Evolutionary conservation across 2,329 filamentous ascomycete species (phyloP).

Genomic region (Fusarium graminum): DNA sequence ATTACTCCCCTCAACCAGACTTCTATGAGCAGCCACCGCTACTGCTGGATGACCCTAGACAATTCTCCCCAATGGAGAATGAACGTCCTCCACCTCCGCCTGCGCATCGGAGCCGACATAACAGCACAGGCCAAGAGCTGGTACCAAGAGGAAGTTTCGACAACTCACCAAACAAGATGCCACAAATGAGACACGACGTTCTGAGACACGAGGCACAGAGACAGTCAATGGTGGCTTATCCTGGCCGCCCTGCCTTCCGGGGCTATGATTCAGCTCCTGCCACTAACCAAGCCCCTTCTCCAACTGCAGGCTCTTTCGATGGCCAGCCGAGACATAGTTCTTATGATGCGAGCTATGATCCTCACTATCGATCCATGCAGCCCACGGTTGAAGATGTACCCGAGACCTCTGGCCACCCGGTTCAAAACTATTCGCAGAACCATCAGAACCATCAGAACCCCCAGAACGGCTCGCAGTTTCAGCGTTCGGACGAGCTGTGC

Average conservation of each 20-base stretch:
- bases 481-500: conserved; percentile 54
- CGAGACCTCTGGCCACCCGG: conserved; percentile 59
- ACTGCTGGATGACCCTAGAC: conserved; percentile 51
- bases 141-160: conserved; percentile 59
- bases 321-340: conserved; percentile 62
- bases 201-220: conserved; percentile 69
- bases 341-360: conserved; percentile 63
- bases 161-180: conserved; percentile 57
- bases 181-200: conserved; percentile 70
- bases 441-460: neutral
- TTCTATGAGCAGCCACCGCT: conserved; percentile 50
- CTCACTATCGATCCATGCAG: conserved; percentile 67
- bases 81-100: conserved; percentile 69
- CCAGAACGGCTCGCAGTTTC: conserved; percentile 44
- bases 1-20: conserved; percentile 53
- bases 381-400: conserved; percentile 75
- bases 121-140: conserved; percentile 59
- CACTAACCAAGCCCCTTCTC: conserved; percentile 47
- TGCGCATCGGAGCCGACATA: conserved; percentile 64
- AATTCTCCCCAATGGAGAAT: conserved; percentile 56
- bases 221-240: conserved; percentile 64
- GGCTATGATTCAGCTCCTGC: conserved; percentile 63
- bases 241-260: conserved; percentile 66
- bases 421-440: conserved; percentile 47
- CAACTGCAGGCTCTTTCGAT: conserved; percentile 52